Conservation (phyloP, 108 stramenopile species). For the Pseudonitzschia multistriata region DNA sequence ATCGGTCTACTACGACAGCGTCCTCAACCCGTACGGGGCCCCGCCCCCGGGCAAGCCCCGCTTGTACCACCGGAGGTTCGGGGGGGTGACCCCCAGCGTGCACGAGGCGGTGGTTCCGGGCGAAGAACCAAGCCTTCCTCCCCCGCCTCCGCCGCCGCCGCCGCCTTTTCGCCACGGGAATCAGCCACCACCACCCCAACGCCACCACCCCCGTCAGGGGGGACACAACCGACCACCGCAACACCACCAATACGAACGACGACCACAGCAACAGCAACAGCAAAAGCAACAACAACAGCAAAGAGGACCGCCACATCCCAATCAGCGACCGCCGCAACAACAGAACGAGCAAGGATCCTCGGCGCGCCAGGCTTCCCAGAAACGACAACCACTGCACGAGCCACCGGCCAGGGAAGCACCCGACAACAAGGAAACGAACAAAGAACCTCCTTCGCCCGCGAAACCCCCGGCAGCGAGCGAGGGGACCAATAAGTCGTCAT, state of each 20-base stretch:
- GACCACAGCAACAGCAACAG: conserved; percentile 12
- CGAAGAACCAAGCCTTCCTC: conserved; percentile 41
- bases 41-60: conserved; percentile 78
- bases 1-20: conserved; percentile 69
- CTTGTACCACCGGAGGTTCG: conserved; percentile 56
- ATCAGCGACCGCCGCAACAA: conserved; percentile 21
- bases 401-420: conserved; percentile 10
- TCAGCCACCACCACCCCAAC: no score
- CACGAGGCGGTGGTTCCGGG: conserved; percentile 51
- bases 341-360: conserved; percentile 23
- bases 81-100: conserved; percentile 49
- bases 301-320: conserved; percentile 15
- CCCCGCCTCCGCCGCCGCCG: conserved; percentile 38
- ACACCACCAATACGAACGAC: not conserved
- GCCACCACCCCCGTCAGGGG: conserved; percentile 5
- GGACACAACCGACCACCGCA: not conserved
- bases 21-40: conserved; percentile 79
- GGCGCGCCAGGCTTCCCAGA: not conserved
- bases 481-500: not conserved
- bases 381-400: not conserved
- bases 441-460: not conserved
- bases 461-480: not conserved
- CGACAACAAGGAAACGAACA: not conserved
- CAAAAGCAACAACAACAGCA: not conserved
- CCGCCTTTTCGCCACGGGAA: conserved; percentile 14